A percentile compares a stretch with the other conserved stretches of the same genome.
phyloP scores from a whole-genome alignment of 768 basidiomycete species.

The Thelephora ganbajun region DNA sequence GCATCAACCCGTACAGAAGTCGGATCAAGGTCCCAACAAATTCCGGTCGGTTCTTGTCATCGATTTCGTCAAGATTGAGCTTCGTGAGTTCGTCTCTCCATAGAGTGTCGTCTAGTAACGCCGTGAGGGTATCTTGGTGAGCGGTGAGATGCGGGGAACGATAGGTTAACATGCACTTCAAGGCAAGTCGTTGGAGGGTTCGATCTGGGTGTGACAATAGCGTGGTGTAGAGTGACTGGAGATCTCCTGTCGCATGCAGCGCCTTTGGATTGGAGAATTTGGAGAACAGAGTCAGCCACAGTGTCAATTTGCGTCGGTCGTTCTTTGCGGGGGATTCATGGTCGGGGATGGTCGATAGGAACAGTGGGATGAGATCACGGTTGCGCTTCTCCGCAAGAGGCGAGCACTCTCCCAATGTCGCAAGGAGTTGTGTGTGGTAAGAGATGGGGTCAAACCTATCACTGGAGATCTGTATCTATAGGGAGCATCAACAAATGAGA shows the following conservation, averaged over 20 bases:
- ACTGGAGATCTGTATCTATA: constrained; percentile 23
- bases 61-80: constrained; percentile 48
- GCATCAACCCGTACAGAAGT: constrained; percentile 78
- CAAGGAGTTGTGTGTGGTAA: constrained; percentile 75
- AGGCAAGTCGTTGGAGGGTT: constrained; percentile 55
- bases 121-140: constrained; percentile 51
- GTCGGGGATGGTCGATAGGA: constrained; percentile 39
- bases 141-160: constrained; percentile 42
- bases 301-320: constrained; percentile 45
- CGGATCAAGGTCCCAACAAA: constrained; percentile 60
- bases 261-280: constrained; percentile 94
- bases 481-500: neutral
- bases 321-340: constrained; percentile 25
- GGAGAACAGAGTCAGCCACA: constrained; percentile 77
- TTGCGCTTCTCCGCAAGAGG: constrained; percentile 77
- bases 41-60: constrained; percentile 41
- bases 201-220: constrained; percentile 80
- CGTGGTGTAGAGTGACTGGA: constrained; percentile 54
- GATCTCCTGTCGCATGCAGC: constrained; percentile 47
- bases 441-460: constrained; percentile 60
- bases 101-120: constrained; percentile 68
- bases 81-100: constrained; percentile 82
- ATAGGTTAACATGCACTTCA: constrained; percentile 74
- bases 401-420: constrained; percentile 51
- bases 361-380: constrained; percentile 75